Base-by-base conservation (phyloP, 2,329 filamentous ascomycete genomes). In the Didymella pomorum region DNA sequence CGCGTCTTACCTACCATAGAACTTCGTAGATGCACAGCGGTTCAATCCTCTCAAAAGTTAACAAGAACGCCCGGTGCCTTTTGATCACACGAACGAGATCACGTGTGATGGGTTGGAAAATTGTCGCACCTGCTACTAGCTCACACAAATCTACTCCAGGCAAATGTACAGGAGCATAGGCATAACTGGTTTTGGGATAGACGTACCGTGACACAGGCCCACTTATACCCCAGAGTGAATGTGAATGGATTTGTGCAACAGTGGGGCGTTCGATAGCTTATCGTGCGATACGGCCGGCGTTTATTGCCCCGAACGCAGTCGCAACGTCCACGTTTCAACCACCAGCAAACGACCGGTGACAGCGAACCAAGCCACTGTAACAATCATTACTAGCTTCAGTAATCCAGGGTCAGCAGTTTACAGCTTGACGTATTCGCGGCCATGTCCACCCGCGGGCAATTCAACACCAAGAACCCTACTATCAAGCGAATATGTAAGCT, bases 401-500 rank as follows among this genome's bases (percentile, higher is more conserved):
- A 18, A n/a, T 10, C n/a, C 23, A 5, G 37, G n/a, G 29, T 16
- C 1, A 3, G 16, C 18, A n/a, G 26, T 3, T 31, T n/a, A 14
- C 33, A 18, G 25, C 37, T 18, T 3, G 7, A 4, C 11, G 14
- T 31, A 5, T n/a, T 50, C 31, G 44, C 58, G n/a, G 60, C 14
- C 59, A 80, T 80, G 78, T 68, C 78, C 43, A 78, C 77, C 14
- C 73, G 71, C 58, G 76, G 77, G 45, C 76, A 78, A 57, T 80
- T 90, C 80, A 92, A 89, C 76, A 86, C 88, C 68, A 93, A 92
- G 74, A 93, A 89, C 63, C 91, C 91, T 42, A 94, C 91, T 26
- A 91, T 95, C 74, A 89, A 90, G 78, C 90, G 91, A 74, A 95
- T 96, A 76, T 83, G 90, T 92, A 82, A 70, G 86, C 41, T 20